phyloP scores from a whole-genome alignment of 2,329 filamentous ascomycete species.

The Beauveria rudraprayagi region DNA sequence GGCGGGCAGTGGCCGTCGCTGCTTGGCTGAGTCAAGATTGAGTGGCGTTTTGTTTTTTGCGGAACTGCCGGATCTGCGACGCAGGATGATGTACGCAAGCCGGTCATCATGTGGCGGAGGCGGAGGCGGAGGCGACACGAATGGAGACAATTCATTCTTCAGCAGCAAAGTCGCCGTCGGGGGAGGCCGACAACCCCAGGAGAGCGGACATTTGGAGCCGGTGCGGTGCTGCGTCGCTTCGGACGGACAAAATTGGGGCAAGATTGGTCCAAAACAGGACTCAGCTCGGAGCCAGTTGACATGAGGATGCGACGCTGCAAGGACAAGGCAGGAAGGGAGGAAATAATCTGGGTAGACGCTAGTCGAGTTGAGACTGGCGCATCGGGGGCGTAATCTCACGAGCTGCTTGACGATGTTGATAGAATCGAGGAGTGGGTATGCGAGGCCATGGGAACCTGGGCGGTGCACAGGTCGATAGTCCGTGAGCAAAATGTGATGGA shows the following conservation, averaged over 20 bases:
- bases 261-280: neutral
- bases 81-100: conserved; percentile 2
- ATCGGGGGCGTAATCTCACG: neutral
- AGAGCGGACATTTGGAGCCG: neutral
- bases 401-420: neutral
- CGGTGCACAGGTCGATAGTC: neutral
- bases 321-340: neutral
- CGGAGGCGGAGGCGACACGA: neutral
- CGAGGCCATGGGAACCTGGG: too few species aligned
- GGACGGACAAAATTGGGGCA: neutral
- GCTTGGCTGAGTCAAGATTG: neutral
- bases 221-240: neutral
- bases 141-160: neutral
- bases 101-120: neutral
- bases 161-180: neutral
- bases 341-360: neutral
- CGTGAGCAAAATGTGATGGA: neutral
- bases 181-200: neutral
- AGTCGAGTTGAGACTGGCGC: neutral
- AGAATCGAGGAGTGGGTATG: too few species aligned
- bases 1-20: neutral
- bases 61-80: conserved; percentile 3
- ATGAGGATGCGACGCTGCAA: neutral
- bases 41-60: neutral
- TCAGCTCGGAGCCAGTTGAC: neutral